Percentiles rank a stretch among this genome's conserved stretches.
phyloP scores from a whole-genome alignment of 169 alveolate genomes.

The Eimeria sp. region DNA sequence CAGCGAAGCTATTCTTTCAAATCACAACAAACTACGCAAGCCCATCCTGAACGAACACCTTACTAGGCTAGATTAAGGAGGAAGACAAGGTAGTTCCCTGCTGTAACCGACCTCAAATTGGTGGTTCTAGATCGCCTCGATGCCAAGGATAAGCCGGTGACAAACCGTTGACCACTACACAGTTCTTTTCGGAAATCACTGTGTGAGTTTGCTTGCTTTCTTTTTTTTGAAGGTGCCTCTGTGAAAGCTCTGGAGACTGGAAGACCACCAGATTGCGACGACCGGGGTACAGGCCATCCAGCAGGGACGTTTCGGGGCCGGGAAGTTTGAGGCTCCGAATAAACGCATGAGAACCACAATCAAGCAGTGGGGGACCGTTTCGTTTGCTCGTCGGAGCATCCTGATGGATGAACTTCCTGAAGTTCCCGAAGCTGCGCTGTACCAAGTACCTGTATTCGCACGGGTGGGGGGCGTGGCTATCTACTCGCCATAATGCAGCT shows the following conservation, averaged over 20 bases:
- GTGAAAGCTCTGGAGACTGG: background rate
- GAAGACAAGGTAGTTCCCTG: background rate
- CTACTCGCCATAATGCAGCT: background rate
- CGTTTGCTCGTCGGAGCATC: background rate
- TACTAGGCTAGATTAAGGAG: background rate
- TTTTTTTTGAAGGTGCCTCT: too few relatives aligned
- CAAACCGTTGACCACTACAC: background rate
- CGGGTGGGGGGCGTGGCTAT: background rate
- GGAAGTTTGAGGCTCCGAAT: background rate
- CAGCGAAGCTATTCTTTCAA: background rate
- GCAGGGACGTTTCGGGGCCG: background rate
- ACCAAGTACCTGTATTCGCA: background rate
- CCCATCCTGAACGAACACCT: background rate
- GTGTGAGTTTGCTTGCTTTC: background rate
- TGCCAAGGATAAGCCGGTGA: background rate
- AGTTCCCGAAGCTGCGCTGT: background rate
- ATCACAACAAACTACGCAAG: background rate
- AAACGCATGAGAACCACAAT: background rate
- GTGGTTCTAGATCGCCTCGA: too few relatives aligned
- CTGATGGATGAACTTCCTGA: background rate
- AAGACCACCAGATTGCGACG: background rate
- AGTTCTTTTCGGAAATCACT: background rate
- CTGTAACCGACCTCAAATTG: background rate
- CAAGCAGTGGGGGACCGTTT: background rate
- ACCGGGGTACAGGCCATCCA: background rate